Conservation (phyloP, 352 stramenopile species). For the Phytophthora capsici region DNA sequence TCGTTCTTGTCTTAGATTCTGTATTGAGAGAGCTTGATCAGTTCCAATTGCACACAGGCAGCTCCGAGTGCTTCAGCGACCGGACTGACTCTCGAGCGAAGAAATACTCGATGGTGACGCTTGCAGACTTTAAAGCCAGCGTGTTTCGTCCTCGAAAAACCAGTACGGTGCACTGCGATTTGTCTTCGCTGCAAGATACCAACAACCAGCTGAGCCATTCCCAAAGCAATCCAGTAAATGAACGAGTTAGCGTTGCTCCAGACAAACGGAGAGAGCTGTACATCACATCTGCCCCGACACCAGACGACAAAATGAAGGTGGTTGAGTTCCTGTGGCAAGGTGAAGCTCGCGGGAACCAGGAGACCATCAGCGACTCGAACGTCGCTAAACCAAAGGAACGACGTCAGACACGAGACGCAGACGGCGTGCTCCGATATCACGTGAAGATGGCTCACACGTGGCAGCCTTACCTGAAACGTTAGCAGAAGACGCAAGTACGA, state of each 20-base stretch:
- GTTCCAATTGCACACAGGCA: constrained; percentile 38
- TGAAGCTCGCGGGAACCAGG: constrained; percentile 29
- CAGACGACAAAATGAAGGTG: constrained; percentile 23
- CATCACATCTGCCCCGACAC: constrained; percentile 26
- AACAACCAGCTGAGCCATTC: constrained; percentile 10
- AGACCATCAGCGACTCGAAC: constrained; percentile 14
- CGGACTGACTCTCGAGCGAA: constrained; percentile 11
- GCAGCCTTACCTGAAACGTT: constrained; percentile 38
- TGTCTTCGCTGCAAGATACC: constrained; percentile 20
- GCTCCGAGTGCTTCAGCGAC: constrained; percentile 20
- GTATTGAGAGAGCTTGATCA: constrained; percentile 65
- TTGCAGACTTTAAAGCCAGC: constrained; percentile 50
- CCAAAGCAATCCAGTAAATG: neutral
- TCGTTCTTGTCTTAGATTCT: constrained; percentile 28
- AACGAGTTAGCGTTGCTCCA: neutral
- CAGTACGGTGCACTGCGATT: constrained; percentile 49
- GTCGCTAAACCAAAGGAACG: constrained; percentile 15
- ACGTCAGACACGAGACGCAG: constrained; percentile 9
- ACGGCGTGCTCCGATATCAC: constrained; percentile 58
- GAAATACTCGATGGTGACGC: constrained; percentile 62
- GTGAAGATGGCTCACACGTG: constrained; percentile 71
- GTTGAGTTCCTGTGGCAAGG: constrained; percentile 34
- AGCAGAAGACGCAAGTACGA: constrained; percentile 5
- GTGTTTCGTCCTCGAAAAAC: constrained; percentile 36
- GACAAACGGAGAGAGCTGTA: constrained; percentile 31